Conservation (phyloP, 2,329 filamentous ascomycete species). For the Alternaria infectoria region DNA sequence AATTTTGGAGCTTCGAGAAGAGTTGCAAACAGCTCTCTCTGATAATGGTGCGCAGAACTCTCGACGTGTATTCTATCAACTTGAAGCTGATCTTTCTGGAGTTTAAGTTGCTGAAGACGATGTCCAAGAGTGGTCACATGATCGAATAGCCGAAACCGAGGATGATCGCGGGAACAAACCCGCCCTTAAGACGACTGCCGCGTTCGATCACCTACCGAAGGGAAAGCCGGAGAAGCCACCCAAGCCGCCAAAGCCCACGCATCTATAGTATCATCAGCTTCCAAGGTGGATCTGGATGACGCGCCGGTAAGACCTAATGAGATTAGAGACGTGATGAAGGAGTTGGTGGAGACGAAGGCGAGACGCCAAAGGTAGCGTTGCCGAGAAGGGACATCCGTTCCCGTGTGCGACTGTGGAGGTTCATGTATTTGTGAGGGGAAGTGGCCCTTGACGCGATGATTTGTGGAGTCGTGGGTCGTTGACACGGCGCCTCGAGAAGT, state of each 20-base stretch:
- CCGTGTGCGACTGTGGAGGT: not conserved
- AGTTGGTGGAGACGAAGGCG: not conserved
- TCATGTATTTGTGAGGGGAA: not conserved
- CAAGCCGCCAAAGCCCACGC: not conserved
- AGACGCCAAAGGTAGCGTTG: not conserved
- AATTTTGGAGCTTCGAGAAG: not conserved
- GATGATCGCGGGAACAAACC: not conserved
- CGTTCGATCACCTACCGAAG: not conserved
- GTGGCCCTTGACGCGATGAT: not conserved
- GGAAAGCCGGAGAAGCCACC: not conserved
- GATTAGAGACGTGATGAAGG: not conserved
- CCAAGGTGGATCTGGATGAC: not conserved
- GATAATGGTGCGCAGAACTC: not conserved
- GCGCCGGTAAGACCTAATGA: not conserved
- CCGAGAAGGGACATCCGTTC: not conserved
- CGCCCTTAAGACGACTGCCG: not conserved
- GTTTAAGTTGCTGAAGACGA: not conserved
- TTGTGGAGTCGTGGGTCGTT: not conserved
- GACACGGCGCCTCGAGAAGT: not conserved
- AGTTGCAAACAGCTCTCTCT: not conserved
- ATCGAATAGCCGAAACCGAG: slow-evolving; percentile 8
- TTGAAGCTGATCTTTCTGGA: not conserved
- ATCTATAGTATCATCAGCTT: not conserved
- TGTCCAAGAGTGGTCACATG: not conserved
- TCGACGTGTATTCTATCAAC: not conserved